phyloP scores from a whole-genome alignment of 768 basidiomycete species.

The Serpula lacrymans region DNA sequence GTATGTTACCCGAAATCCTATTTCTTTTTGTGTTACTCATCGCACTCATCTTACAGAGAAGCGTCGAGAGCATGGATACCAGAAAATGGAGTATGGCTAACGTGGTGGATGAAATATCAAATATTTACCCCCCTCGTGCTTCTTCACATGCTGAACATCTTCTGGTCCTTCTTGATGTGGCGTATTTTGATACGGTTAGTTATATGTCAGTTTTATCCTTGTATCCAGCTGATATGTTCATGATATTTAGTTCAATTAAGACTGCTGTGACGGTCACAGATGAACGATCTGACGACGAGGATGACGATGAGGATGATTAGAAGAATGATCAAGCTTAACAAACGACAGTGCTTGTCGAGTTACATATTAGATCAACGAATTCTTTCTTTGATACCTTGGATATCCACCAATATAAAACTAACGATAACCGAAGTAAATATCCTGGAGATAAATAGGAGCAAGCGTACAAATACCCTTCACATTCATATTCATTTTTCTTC shows the following conservation, averaged over 20 bases:
- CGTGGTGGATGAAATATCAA: constrained; percentile 77
- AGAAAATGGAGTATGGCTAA: constrained; percentile 64
- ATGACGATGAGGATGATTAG: constrained; percentile 39
- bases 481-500: no score
- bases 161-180: constrained; percentile 89
- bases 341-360: no score
- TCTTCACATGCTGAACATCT: constrained; percentile 82
- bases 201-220: neutral
- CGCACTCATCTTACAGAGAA: constrained; percentile 37
- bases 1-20: constrained; percentile 40
- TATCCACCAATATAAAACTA: no score
- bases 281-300: constrained; percentile 80
- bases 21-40: constrained; percentile 1
- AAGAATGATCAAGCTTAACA: constrained; percentile 29
- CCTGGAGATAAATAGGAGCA: no score
- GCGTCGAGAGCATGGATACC: constrained; percentile 55
- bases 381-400: no score
- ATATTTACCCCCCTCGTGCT: constrained; percentile 72
- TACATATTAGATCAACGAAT: no score
- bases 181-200: constrained; percentile 73
- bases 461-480: no score
- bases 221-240: constrained; percentile 8
- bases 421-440: no score
- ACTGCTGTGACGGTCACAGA: constrained; percentile 53
- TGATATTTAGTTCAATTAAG: constrained; percentile 47